Base-by-base conservation (phyloP, 148 eudicot species). In the Chenopodium suecicum region DNA sequence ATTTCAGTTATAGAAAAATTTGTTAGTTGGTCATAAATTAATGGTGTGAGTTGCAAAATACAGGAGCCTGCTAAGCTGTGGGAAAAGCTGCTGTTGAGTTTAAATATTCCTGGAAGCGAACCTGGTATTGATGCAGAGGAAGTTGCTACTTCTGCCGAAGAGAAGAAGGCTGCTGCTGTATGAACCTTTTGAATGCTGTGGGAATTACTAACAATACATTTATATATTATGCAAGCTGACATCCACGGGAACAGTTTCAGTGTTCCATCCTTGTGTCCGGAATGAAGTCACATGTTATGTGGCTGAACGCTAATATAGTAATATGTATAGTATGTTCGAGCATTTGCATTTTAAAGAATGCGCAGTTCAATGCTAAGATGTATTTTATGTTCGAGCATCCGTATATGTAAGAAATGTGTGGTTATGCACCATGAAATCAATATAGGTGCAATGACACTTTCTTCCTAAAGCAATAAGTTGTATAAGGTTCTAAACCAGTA, bases 1-100 rank as follows among this genome's bases (percentile, higher is more conserved):
- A 41, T 12, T 66, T 31, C 60, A 47, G 2, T 29, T 78, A 19
- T 29, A 68, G 17, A 6, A 19, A 67, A n/a, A 27, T 31, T 19
- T 31, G 13, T 19, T 23, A 13, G 70, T 0, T 12, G 7, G 34
- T 46, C 0, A 72, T 41, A 4, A 4, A 41, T 52, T 66, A 41
- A 47, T 46, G 72, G 47, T 2, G 78, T 70, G 60, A 17, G 41
- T 73, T 74, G 64, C 20, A 31, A 41, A 14, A 34, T 79, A 60
- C 87, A 95, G 99, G 97, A 86, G 80, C 99, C 99, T 11, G 90
- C 98, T 1, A 91, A 92, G 85, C 82, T 82, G 27, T 95, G 99
- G 99, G 99, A 95, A 76, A 67, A 78, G 80, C 29, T 89, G 83
- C 82, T 95, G 54, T 84, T 95, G 72, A 83, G 89, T 84, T 47